These are phyloP conservation scores for Heterotrichella gracilis DNA, from an alignment of 352 stramenopile genomes.

Conservation along the genomic window DNA sequence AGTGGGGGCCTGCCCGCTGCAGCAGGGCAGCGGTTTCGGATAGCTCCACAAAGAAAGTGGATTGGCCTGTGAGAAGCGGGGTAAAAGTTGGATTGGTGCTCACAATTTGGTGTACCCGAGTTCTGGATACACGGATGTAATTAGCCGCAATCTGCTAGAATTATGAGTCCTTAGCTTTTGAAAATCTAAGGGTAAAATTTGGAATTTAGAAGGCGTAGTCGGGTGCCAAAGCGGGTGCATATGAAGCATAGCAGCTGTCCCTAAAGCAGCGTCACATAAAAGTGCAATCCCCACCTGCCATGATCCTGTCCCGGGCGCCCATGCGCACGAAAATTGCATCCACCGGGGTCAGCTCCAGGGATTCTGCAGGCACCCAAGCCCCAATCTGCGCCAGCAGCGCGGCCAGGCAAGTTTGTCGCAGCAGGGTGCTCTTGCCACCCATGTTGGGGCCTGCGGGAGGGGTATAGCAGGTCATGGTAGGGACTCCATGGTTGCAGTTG, in stretches of 20 bases:
- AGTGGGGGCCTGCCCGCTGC: constrained; percentile 58
- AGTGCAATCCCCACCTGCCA: too few relatives aligned
- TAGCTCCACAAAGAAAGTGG: constrained; percentile 93
- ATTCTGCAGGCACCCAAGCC: constrained; percentile 72
- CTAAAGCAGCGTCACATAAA: too few relatives aligned
- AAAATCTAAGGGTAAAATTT: too few relatives aligned
- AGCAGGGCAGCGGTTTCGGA: constrained; percentile 85
- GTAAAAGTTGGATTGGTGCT: too few relatives aligned
- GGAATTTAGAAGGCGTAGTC: too few relatives aligned
- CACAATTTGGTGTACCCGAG: too few relatives aligned
- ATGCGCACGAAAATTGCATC: constrained; percentile 96
- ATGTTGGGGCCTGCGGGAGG: constrained; percentile 86
- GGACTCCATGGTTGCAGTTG: constrained; percentile 16
- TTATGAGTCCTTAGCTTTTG: too few relatives aligned
- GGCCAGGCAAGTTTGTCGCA: constrained; percentile 85
- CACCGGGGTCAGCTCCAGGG: constrained; percentile 46
- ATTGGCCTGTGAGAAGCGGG: constrained; percentile 69
- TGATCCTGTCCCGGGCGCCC: constrained; percentile 68
- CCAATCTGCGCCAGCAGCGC: constrained; percentile 91
- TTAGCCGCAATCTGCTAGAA: too few relatives aligned
- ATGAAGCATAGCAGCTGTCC: too few relatives aligned
- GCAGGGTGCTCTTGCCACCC: constrained; percentile 86
- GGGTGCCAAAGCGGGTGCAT: too few relatives aligned
- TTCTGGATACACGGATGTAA: too few relatives aligned
- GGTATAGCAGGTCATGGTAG: constrained; percentile 24